phyloP scores from a whole-genome alignment of 2,329 filamentous ascomycete species.

The Penicillium sp. region DNA sequence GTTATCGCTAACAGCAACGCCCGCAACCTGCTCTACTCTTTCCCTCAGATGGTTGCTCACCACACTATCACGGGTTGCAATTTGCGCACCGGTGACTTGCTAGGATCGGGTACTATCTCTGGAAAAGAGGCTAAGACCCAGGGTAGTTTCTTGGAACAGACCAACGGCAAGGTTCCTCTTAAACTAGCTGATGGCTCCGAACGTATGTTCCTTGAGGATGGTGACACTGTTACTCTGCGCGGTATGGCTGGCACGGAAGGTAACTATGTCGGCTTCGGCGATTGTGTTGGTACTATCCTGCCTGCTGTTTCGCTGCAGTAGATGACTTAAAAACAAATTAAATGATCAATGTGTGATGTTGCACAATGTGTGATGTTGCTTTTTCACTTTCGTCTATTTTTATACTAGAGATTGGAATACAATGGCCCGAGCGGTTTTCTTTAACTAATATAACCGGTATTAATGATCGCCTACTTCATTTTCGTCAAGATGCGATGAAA shows the following conservation, averaged over 20 bases:
- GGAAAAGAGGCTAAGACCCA: slow-evolving; percentile 58
- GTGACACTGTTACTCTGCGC: slow-evolving; percentile 65
- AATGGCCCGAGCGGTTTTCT: neutral
- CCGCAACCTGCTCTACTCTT: slow-evolving; percentile 73
- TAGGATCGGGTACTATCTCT: slow-evolving; percentile 77
- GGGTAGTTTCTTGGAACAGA: slow-evolving; percentile 72
- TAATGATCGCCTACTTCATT: neutral
- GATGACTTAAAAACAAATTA: slow-evolving; percentile 6
- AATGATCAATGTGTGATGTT: slow-evolving; percentile 6
- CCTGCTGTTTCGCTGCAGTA: slow-evolving; percentile 40
- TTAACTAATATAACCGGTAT: neutral
- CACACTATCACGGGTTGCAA: slow-evolving; percentile 74
- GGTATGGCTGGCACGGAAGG: slow-evolving; percentile 66
- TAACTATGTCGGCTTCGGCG: slow-evolving; percentile 72
- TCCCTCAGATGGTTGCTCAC: slow-evolving; percentile 78
- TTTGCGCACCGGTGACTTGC: slow-evolving; percentile 68
- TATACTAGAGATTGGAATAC: slow-evolving; percentile 5
- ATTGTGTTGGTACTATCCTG: slow-evolving; percentile 64
- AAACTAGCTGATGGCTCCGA: slow-evolving; percentile 63
- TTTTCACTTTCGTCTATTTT: neutral
- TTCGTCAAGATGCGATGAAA: neutral
- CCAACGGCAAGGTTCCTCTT: slow-evolving; percentile 64
- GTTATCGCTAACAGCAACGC: slow-evolving; percentile 62
- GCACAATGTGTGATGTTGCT: slow-evolving; percentile 4
- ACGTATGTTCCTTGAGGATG: slow-evolving; percentile 70